Percentiles rank a stretch among this genome's conserved stretches.
phyloP scores from a whole-genome alignment of 2,329 filamentous ascomycete species.

The Penicillium hordei region DNA sequence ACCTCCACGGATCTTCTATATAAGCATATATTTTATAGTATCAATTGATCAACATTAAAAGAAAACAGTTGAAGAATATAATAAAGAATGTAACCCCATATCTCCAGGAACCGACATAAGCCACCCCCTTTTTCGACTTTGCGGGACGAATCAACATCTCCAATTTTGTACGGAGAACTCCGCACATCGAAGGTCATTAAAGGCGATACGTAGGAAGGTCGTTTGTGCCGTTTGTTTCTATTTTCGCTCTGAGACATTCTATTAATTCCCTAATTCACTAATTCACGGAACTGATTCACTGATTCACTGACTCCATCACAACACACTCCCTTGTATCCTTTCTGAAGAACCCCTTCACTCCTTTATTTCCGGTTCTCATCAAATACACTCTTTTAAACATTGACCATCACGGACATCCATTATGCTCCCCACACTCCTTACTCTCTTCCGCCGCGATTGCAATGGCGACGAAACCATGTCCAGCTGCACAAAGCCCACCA shows the following conservation, averaged over 20 bases:
- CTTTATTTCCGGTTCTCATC: not conserved
- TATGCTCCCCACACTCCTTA: slow-evolving; percentile 6
- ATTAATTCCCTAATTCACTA: too few relatives aligned
- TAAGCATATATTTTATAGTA: not conserved
- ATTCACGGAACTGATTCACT: too few relatives aligned
- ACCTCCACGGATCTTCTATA: not conserved
- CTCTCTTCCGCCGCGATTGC: slow-evolving; percentile 8
- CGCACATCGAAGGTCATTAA: not conserved
- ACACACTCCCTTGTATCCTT: slow-evolving; percentile 2
- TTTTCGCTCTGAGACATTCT: not conserved
- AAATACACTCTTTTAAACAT: not conserved
- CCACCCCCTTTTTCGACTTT: slow-evolving; percentile 12
- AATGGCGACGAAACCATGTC: slow-evolving; percentile 8
- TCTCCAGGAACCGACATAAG: not conserved
- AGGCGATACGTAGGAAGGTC: not conserved
- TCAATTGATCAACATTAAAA: not conserved
- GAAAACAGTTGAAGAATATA: not conserved
- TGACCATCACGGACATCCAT: not conserved
- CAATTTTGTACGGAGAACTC: not conserved
- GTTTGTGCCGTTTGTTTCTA: not conserved
- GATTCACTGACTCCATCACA: too few relatives aligned
- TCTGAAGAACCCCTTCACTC: slow-evolving; percentile 2
- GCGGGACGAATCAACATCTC: slow-evolving; percentile 1
- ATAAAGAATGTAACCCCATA: slow-evolving; percentile 5
- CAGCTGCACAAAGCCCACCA: slow-evolving; percentile 11